Conservation (phyloP, 1,139 yeast species). For the Kodamaea alishanica region DNA sequence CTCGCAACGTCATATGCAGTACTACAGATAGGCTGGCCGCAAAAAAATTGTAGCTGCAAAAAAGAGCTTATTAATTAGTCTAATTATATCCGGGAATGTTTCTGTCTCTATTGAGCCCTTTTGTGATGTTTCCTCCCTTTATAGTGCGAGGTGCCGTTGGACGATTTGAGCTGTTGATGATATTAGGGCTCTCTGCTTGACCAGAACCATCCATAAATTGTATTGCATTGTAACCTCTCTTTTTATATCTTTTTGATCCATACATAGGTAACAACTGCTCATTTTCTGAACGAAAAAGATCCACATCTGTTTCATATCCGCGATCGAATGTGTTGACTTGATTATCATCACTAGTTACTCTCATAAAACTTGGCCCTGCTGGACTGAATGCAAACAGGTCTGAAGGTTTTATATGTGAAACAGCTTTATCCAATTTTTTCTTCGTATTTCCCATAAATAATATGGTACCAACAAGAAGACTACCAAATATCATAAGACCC, state of each 20-base stretch:
- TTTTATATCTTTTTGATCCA: conserved; percentile 16
- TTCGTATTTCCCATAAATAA: conserved; percentile 24
- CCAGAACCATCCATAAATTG: neutral
- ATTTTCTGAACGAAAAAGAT: conserved; percentile 30
- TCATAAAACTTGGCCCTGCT: conserved; percentile 36
- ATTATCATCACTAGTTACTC: conserved; percentile 32
- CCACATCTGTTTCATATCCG: conserved; percentile 49
- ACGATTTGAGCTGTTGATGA: neutral
- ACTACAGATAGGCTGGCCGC: neutral
- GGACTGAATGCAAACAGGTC: conserved; percentile 16
- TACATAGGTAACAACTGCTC: conserved; percentile 31
- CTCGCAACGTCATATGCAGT: conserved; percentile 4
- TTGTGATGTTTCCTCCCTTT: conserved; percentile 19
- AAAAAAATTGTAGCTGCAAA: no score
- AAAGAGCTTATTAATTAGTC: no score
- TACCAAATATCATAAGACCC: conserved; percentile 48
- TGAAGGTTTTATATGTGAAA: conserved; percentile 4
- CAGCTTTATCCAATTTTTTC: conserved; percentile 6
- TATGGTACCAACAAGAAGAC: conserved; percentile 27
- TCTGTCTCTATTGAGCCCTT: conserved; percentile 31
- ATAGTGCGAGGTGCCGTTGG: conserved; percentile 23
- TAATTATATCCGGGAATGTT: conserved; percentile 30
- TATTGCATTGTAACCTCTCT: conserved; percentile 15
- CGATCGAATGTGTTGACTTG: conserved; percentile 26
- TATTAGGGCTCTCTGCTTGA: neutral